phyloP scores from a whole-genome alignment of 768 basidiomycete genomes.

The Ephemerocybe angulata region DNA sequence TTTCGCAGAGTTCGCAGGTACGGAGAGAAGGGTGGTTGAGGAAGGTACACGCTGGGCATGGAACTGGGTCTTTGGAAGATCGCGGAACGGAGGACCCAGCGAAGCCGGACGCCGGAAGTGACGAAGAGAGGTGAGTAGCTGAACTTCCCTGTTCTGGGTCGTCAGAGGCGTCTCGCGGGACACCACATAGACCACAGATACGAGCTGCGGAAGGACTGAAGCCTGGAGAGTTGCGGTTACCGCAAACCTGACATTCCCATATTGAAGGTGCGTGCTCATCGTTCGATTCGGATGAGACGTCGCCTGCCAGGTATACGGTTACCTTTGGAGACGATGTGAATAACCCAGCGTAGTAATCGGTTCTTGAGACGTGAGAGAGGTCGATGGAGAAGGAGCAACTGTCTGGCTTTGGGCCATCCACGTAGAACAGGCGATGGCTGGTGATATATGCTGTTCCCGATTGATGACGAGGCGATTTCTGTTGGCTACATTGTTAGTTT shows the following conservation, averaged over 20 bases:
- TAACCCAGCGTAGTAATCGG: conserved; percentile 86
- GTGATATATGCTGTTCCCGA: conserved; percentile 70
- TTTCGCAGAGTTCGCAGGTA: conserved; percentile 83
- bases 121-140: conserved; percentile 31
- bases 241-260: conserved; percentile 43
- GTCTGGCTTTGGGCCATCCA: conserved; percentile 49
- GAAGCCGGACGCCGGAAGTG: conserved; percentile 36
- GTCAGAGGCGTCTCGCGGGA: conserved; percentile 47
- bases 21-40: conserved; percentile 75
- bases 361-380: conserved; percentile 63
- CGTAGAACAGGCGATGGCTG: conserved; percentile 82
- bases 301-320: conserved; percentile 36
- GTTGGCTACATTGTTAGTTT: conserved; percentile 50
- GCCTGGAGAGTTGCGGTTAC: conserved; percentile 74
- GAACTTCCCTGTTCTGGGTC: conserved; percentile 21
- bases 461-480: conserved; percentile 82
- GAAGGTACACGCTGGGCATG: conserved; percentile 90
- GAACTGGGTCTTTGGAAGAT: conserved; percentile 32
- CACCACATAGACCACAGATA: conserved; percentile 82
- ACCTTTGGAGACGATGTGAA: conserved; percentile 89
- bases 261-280: not conserved
- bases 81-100: conserved; percentile 34
- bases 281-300: too few relatives aligned
- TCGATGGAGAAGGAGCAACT: conserved; percentile 64
- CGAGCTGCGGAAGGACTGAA: conserved; percentile 63